A percentile compares a stretch with the other conserved stretches of the same genome.
Evolutionary conservation across 768 basidiomycete species (phyloP).

Genomic region (Pulveroboletus sp.): DNA sequence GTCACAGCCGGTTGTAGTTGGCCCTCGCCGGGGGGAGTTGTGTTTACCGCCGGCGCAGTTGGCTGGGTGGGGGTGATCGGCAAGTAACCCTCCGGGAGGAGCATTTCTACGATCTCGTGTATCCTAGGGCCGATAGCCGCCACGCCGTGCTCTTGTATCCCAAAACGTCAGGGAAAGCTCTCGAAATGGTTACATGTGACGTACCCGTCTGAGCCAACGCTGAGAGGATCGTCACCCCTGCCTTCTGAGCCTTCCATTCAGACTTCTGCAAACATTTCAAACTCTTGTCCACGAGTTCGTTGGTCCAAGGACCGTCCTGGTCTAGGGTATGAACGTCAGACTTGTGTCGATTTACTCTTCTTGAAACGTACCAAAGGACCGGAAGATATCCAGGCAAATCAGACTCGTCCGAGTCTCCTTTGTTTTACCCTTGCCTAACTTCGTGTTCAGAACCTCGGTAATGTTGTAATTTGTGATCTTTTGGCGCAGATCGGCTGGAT

Average conservation of each 20-base stretch:
- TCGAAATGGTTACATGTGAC: not conserved
- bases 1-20: not conserved
- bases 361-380: conserved; percentile 14
- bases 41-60: not conserved
- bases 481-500: conserved; percentile 12
- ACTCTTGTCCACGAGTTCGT: conserved; percentile 11
- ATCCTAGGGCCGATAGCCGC: conserved; percentile 4
- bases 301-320: conserved; percentile 7
- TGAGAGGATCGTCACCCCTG: conserved; percentile 22
- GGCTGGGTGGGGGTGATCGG: conserved; percentile 1
- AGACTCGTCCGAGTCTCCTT: conserved; percentile 21
- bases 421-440: conserved; percentile 11
- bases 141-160: conserved; percentile 14
- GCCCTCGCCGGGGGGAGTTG: not conserved
- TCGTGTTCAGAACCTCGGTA: conserved; percentile 13
- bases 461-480: conserved; percentile 14
- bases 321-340: conserved; percentile 9
- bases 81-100: conserved; percentile 13
- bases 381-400: conserved; percentile 23
- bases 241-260: conserved; percentile 21
- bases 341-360: not conserved
- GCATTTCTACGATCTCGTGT: conserved; percentile 16
- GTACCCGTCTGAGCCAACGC: conserved; percentile 21
- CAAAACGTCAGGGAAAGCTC: not conserved
- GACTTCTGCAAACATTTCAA: not conserved